These are phyloP conservation scores for Paulownia fortunei DNA, from an alignment of 257 asterid species.

Conservation along the genomic window DNA sequence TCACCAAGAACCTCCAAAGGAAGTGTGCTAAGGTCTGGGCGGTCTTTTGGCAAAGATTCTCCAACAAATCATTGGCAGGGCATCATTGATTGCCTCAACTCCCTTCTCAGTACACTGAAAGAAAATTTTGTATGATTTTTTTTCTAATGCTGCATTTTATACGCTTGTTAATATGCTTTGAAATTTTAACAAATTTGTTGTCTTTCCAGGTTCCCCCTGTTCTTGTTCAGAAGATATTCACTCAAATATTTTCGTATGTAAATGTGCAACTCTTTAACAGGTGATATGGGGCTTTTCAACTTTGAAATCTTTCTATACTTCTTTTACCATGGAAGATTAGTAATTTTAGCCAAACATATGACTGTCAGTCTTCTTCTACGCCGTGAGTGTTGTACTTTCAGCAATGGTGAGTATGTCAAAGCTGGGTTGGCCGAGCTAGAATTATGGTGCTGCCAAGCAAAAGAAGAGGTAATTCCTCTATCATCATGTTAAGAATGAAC, in stretches of 20 bases:
- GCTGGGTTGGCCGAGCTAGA: slow-evolving; percentile 89
- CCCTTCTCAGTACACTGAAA: slow-evolving; percentile 72
- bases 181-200: slow-evolving; percentile 27
- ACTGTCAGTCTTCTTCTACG: slow-evolving; percentile 80
- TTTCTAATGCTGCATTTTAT: background rate
- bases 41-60: slow-evolving; percentile 77
- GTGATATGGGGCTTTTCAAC: slow-evolving; percentile 29
- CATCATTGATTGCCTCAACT: slow-evolving; percentile 79
- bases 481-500: background rate
- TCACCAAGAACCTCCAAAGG: slow-evolving; percentile 88
- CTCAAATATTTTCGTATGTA: slow-evolving; percentile 75
- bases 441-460: slow-evolving; percentile 87
- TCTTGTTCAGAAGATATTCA: slow-evolving; percentile 78
- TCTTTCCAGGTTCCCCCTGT: slow-evolving; percentile 73
- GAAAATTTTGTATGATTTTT: slow-evolving; percentile 69
- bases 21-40: slow-evolving; percentile 68
- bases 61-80: slow-evolving; percentile 73
- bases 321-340: background rate
- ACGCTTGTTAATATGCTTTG: background rate
- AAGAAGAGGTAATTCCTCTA: slow-evolving; percentile 63
- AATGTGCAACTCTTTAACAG: slow-evolving; percentile 85
- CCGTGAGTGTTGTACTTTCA: slow-evolving; percentile 87
- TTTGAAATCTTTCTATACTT: background rate
- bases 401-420: slow-evolving; percentile 88
- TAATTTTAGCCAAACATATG: slow-evolving; percentile 8